A percentile compares a stretch with the other conserved stretches of the same genome.
phyloP scores from a whole-genome alignment of 352 stramenopile genomes.

The Pythium folliculosum region DNA sequence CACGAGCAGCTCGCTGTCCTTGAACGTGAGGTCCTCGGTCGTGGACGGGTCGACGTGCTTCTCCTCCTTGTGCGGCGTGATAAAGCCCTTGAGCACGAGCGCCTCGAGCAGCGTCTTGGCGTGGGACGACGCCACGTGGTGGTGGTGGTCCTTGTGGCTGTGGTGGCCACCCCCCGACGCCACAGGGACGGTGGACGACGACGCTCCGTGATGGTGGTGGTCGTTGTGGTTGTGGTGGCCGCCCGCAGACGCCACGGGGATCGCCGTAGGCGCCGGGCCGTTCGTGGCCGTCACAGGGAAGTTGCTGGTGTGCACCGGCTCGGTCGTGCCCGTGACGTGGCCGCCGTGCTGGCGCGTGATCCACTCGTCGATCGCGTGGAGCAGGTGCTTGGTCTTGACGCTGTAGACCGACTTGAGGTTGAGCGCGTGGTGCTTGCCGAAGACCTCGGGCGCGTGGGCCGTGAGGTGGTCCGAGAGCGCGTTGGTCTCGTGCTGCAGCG shows the following conservation, averaged over 20 bases:
- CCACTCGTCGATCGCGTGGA: slow-evolving; percentile 7
- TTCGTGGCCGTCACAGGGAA: no score
- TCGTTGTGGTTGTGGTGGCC: neutral
- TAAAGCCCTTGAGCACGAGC: slow-evolving; percentile 30
- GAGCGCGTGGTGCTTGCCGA: slow-evolving; percentile 28
- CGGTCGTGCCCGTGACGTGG: neutral
- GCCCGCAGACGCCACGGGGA: neutral
- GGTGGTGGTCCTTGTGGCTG: neutral
- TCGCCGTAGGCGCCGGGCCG: no score
- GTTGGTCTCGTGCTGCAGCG: slow-evolving; percentile 16
- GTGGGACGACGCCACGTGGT: slow-evolving; percentile 1
- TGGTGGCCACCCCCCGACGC: neutral
- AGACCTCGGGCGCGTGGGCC: slow-evolving; percentile 38
- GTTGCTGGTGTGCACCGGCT: neutral
- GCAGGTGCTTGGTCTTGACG: slow-evolving; percentile 34
- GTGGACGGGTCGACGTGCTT: slow-evolving; percentile 25
- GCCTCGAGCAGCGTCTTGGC: slow-evolving; percentile 29
- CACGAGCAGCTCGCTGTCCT: slow-evolving; percentile 50
- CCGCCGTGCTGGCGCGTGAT: neutral
- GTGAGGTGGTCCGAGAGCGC: slow-evolving; percentile 36
- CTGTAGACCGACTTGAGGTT: slow-evolving; percentile 46
- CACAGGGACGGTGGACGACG: neutral
- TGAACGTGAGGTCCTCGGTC: slow-evolving; percentile 38
- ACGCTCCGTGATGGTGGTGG: neutral
- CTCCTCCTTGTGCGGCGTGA: slow-evolving; percentile 32